A percentile compares a stretch with the other conserved stretches of the same genome.
Evolutionary conservation across 1,139 yeast genomes (phyloP).

Genomic region (Trichomonascaceae sp.): DNA sequence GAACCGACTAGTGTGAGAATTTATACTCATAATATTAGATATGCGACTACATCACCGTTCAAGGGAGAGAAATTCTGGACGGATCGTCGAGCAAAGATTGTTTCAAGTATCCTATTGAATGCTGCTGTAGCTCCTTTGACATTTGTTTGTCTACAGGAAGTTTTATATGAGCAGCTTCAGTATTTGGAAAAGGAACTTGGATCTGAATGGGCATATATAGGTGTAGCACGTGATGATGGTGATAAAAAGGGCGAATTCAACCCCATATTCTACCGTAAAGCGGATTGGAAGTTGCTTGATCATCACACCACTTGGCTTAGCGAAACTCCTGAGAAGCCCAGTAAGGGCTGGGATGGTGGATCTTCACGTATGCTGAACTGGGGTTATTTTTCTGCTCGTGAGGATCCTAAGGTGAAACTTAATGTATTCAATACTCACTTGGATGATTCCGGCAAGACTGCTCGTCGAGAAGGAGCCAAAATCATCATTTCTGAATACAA

Average conservation of each 20-base stretch:
- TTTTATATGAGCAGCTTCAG: constrained; percentile 43
- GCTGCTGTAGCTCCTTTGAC: constrained; percentile 27
- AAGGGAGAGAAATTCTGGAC: constrained; percentile 42
- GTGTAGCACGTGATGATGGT: constrained; percentile 47
- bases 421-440: constrained; percentile 55
- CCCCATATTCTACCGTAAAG: constrained; percentile 38
- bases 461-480: constrained; percentile 44
- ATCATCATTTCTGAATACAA: constrained; percentile 42
- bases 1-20: constrained; percentile 28
- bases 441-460: constrained; percentile 47
- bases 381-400: constrained; percentile 25
- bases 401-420: constrained; percentile 15
- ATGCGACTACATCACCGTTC: constrained; percentile 31
- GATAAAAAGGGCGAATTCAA: constrained; percentile 40
- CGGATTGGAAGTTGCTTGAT: constrained; percentile 37
- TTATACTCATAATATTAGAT: constrained; percentile 51
- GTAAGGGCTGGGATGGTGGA: constrained; percentile 54
- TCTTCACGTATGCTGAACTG: constrained; percentile 43
- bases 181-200: constrained; percentile 38
- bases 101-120: constrained; percentile 40
- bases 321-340: constrained; percentile 42
- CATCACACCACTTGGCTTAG: constrained; percentile 23
- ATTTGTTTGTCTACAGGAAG: constrained; percentile 52
- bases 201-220: constrained; percentile 39
- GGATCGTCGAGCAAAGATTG: constrained; percentile 36